Percentiles rank a stretch among this genome's conserved stretches.
Conservation (phyloP, 345 rosid genomes). For the Pseudoturritis turrita region DNA sequence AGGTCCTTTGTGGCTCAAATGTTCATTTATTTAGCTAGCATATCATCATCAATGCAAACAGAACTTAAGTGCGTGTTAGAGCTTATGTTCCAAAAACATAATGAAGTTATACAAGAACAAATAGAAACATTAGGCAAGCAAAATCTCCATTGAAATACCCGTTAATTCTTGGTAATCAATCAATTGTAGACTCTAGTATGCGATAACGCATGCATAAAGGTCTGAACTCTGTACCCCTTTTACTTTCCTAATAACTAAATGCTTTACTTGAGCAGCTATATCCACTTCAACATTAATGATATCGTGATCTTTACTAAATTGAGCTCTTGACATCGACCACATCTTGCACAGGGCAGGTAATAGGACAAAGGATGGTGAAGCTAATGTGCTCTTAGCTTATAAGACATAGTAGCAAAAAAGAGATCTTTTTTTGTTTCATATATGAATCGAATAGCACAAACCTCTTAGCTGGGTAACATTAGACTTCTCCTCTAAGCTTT, state of each 20-base stretch:
- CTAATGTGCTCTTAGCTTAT: neutral
- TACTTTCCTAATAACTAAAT: neutral
- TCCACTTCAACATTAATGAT: neutral
- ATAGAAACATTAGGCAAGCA: neutral
- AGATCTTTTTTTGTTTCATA: neutral
- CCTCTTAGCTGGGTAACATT: slow-evolving; percentile 57
- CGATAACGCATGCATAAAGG: neutral
- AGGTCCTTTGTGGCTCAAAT: neutral
- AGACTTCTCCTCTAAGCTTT: slow-evolving; percentile 39
- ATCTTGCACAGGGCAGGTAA: neutral
- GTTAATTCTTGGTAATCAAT: neutral
- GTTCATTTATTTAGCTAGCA: neutral
- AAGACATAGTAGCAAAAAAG: neutral
- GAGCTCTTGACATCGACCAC: neutral
- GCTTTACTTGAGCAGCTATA: neutral
- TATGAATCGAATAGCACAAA: slow-evolving; percentile 29
- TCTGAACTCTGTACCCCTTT: neutral
- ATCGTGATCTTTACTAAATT: neutral
- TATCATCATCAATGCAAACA: neutral
- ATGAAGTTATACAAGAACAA: neutral
- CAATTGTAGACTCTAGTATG: neutral
- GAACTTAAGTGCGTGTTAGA: neutral
- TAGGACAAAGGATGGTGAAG: slow-evolving; percentile 2
- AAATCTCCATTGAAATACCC: neutral
- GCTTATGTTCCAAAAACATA: neutral